Conservation (phyloP, 352 stramenopile genomes). For the Pythium periplocum region DNA sequence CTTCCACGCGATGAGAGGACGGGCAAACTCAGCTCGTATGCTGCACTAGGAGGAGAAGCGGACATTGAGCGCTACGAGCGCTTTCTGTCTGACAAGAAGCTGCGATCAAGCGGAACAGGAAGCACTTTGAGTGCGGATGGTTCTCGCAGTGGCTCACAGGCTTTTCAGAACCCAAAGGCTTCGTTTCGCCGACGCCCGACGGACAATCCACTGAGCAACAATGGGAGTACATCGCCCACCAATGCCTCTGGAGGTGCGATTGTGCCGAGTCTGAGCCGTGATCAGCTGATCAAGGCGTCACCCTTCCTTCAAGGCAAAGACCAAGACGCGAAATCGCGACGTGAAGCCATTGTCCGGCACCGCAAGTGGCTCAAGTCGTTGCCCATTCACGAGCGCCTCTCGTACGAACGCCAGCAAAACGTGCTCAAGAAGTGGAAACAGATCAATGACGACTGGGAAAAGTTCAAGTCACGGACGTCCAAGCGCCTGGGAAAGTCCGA, state of each 20-base stretch:
- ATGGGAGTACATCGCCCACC: not conserved
- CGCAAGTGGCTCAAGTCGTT: slow-evolving; percentile 66
- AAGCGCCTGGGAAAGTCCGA: slow-evolving; percentile 56
- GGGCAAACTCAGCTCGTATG: slow-evolving; percentile 51
- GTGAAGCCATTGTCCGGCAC: slow-evolving; percentile 37
- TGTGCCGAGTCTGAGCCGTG: too few species aligned
- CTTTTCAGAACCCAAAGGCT: slow-evolving; percentile 20
- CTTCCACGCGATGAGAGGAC: slow-evolving; percentile 20
- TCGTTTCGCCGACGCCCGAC: slow-evolving; percentile 19
- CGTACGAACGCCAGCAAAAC: slow-evolving; percentile 63
- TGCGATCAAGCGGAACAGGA: too few species aligned
- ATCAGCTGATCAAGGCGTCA: too few species aligned
- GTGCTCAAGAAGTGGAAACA: slow-evolving; percentile 64
- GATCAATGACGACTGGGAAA: slow-evolving; percentile 65
- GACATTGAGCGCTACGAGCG: slow-evolving; percentile 59
- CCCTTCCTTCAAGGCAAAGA: slow-evolving; percentile 3
- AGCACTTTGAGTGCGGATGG: too few species aligned
- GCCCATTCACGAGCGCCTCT: slow-evolving; percentile 64
- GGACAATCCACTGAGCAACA: slow-evolving; percentile 5
- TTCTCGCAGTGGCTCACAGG: not conserved
- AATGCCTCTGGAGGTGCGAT: slow-evolving; percentile 22
- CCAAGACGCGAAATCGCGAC: slow-evolving; percentile 31
- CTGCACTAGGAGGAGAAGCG: slow-evolving; percentile 45
- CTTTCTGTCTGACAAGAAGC: slow-evolving; percentile 44
- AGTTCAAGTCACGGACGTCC: slow-evolving; percentile 53